Percentiles rank a stretch among this genome's conserved stretches.
Evolutionary conservation across 2,329 filamentous ascomycete species (phyloP).

Genomic region (Paraconiothyrium sp.): DNA sequence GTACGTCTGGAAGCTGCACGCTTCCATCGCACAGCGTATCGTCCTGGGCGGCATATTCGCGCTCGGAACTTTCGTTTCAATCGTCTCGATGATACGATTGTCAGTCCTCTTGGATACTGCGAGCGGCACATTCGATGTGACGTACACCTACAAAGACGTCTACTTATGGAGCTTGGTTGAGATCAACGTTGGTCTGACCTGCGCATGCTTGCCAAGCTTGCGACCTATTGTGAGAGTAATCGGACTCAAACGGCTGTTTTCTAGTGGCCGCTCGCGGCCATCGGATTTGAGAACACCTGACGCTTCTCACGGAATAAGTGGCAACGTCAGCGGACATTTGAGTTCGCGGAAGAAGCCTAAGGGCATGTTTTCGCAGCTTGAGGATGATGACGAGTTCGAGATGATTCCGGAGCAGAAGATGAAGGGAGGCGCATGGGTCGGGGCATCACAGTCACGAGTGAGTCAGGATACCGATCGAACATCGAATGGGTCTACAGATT

Average conservation of each 20-base stretch:
- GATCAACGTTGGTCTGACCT: conserved; percentile 34
- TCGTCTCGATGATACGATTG: conserved; percentile 35
- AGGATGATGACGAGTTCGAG: conserved; percentile 6
- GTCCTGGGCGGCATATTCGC: conserved; percentile 35
- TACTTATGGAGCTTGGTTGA: conserved; percentile 37
- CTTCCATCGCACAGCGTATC: conserved; percentile 32
- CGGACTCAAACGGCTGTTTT: conserved; percentile 32
- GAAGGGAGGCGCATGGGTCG: conserved; percentile 6
- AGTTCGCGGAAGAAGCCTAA: conserved; percentile 2
- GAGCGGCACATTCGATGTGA: conserved; percentile 24
- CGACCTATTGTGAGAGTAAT: conserved; percentile 29
- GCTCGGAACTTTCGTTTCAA: conserved; percentile 34
- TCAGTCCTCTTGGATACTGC: conserved; percentile 33
- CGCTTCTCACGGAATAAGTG: conserved; percentile 22
- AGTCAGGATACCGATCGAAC: not conserved
- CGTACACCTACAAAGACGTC: conserved; percentile 40
- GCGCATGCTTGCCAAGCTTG: conserved; percentile 34
- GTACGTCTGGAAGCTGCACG: conserved; percentile 36
- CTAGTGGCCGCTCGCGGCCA: conserved; percentile 27
- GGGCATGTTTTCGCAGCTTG: conserved; percentile 2
- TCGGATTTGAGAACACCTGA: conserved; percentile 16
- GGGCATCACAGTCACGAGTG: not conserved
- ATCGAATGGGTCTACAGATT: conserved; percentile 5
- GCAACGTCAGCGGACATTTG: conserved; percentile 3
- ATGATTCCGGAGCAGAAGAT: conserved; percentile 7